Base-by-base conservation (phyloP, 495 filamentous ascomycete genomes). In the Lichenothelia convexa region DNA sequence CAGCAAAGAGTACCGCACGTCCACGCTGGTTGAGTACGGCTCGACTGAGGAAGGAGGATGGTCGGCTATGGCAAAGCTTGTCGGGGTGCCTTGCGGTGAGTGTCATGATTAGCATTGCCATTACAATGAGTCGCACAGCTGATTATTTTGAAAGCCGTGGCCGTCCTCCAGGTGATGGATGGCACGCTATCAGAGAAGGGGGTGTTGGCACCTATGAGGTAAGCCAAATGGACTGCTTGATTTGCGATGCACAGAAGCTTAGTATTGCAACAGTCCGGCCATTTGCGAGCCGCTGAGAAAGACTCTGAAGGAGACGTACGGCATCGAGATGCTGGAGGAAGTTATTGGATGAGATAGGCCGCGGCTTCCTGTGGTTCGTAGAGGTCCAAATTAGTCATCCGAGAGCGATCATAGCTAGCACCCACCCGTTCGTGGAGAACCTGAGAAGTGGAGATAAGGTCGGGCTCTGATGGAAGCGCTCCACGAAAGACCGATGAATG, bases 41-140 rank as follows among this genome's bases (percentile, higher is more conserved):
- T 74, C 74, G 47, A 75, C 80, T 7, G 39, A 44, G 21, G 47
- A 40, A 44, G 30, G 47, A 42, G 56, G 81, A 18, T 93, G 89
- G 63, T 80, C 71, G 5, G 78, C 83, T 31, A 94, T 94, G 87
- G 85, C 85, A 20, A 84, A 80, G 61, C 52, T 79, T 22, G 81
- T 86, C 22, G 79, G 78, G 50, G 62, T 81, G 21, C 77, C 68
- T 7, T 70, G 65, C 38, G 65, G n/a, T n/a, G n/a, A n/a, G n/a
- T n/a, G n/a, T n/a, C n/a, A n/a, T n/a, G n/a, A n/a, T n/a, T n/a
- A n/a, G n/a, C n/a, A n/a, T n/a, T n/a, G n/a, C n/a, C n/a, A n/a
- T n/a, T n/a, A n/a, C n/a, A n/a, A n/a, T n/a, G n/a, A n/a, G n/a
- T n/a, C n/a, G n/a, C n/a, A n/a, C n/a, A n/a, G n/a, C n/a, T n/a